Percentiles rank a stretch among this genome's conserved stretches.
phyloP scores from a whole-genome alignment of 179 eudicot genomes.

The Actinidia arguta region DNA sequence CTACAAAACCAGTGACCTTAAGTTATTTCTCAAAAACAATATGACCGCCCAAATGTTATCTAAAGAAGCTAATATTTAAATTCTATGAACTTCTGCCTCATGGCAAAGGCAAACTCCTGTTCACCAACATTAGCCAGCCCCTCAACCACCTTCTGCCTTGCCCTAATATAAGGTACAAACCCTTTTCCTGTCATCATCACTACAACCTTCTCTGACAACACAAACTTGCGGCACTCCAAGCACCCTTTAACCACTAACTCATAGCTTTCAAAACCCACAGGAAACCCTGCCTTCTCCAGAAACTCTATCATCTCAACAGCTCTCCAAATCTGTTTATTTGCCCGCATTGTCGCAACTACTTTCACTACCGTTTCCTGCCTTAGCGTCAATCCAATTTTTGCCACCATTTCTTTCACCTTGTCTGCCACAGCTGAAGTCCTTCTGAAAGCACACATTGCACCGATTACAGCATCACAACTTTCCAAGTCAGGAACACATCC shows the following conservation, averaged over 20 bases:
- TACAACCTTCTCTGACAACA: slow-evolving; percentile 73
- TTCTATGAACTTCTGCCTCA: slow-evolving; percentile 68
- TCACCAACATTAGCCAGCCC: slow-evolving; percentile 77
- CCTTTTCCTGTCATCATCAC: slow-evolving; percentile 72
- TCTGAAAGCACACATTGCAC: slow-evolving; percentile 56
- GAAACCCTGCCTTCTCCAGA: slow-evolving; percentile 48
- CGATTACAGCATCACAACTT: slow-evolving; percentile 60
- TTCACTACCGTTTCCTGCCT: slow-evolving; percentile 64
- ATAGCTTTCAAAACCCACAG: slow-evolving; percentile 69
- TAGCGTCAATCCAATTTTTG: slow-evolving; percentile 58
- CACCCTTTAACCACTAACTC: slow-evolving; percentile 79
- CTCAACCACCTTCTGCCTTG: slow-evolving; percentile 79
- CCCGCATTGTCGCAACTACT: slow-evolving; percentile 52
- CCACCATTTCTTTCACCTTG: slow-evolving; percentile 72
- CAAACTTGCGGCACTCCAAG: slow-evolving; percentile 61
- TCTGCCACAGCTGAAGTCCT: slow-evolving; percentile 41
- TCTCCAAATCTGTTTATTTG: slow-evolving; percentile 67
- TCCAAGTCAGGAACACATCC: slow-evolving; percentile 73
- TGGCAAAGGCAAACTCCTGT: slow-evolving; percentile 65
- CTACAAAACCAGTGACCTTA: neutral
- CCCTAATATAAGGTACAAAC: slow-evolving; percentile 70
- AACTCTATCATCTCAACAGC: slow-evolving; percentile 71
- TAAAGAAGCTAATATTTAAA: slow-evolving; percentile 63
- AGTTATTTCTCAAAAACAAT: neutral
- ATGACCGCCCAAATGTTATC: neutral